A percentile compares a stretch with the other conserved stretches of the same genome.
Evolutionary conservation across 768 basidiomycete genomes (phyloP).

Genomic region (Mrakia frigida): DNA sequence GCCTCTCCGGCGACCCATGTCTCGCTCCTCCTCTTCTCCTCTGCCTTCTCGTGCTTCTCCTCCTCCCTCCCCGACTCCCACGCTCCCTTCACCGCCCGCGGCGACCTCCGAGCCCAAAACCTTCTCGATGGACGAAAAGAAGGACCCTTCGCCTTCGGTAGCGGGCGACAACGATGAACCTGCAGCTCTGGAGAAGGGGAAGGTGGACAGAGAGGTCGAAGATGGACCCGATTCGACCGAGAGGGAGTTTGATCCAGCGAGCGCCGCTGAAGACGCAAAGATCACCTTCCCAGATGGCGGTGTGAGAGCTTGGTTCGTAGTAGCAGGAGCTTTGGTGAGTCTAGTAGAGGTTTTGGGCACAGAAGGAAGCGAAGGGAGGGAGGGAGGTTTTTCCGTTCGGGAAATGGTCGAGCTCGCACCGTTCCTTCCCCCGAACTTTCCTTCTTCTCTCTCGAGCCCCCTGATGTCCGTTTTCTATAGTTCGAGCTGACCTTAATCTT

Average conservation of each 20-base stretch:
- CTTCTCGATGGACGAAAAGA: too few species aligned
- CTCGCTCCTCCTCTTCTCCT: not conserved
- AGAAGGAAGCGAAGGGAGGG: not conserved
- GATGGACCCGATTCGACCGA: not conserved
- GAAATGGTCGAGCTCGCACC: not conserved
- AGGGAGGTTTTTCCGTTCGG: not conserved
- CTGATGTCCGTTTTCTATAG: not conserved
- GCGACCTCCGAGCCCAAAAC: not conserved
- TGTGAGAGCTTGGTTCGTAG: not conserved
- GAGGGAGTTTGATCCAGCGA: not conserved
- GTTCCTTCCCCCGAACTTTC: not conserved
- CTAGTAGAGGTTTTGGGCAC: not conserved
- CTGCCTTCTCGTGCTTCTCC: not conserved
- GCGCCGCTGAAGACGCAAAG: not conserved
- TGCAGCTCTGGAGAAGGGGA: not conserved
- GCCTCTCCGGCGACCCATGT: not conserved
- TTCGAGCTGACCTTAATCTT: not conserved
- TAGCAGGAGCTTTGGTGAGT: conserved; percentile 13
- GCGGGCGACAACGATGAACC: too few species aligned
- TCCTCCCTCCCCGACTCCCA: not conserved
- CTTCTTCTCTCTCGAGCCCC: not conserved
- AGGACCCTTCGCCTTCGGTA: too few species aligned
- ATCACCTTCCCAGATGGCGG: conserved; percentile 8
- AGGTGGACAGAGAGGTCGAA: not conserved
- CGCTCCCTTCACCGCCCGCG: not conserved